phyloP scores from a whole-genome alignment of 208 protist genomes.

The Leishmania braziliensis region DNA sequence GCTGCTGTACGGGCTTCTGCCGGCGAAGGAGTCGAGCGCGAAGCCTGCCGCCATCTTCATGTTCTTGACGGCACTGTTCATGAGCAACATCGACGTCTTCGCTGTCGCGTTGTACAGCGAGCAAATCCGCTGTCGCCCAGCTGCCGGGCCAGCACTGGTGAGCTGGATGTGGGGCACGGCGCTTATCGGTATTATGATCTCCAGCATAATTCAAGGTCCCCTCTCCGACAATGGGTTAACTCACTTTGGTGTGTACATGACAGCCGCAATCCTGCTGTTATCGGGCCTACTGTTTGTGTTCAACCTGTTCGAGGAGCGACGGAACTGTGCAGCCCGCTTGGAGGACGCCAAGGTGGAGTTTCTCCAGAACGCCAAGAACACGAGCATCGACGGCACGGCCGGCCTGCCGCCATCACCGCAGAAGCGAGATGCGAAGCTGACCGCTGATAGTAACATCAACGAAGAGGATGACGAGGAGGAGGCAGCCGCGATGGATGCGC shows the following conservation, averaged over 20 bases:
- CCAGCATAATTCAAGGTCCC: constrained; percentile 47
- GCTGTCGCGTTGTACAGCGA: constrained; percentile 72
- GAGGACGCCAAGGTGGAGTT: constrained; percentile 38
- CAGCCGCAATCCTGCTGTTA: constrained; percentile 48
- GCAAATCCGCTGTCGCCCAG: constrained; percentile 47
- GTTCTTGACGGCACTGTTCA: constrained; percentile 53
- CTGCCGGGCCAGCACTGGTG: constrained; percentile 45
- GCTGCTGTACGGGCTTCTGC: constrained; percentile 54
- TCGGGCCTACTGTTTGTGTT: constrained; percentile 47
- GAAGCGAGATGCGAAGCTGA: background rate
- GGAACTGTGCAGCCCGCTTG: constrained; percentile 42
- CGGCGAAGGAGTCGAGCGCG: constrained; percentile 38
- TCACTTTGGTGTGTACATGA: constrained; percentile 47
- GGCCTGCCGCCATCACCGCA: background rate
- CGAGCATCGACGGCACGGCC: constrained; percentile 6
- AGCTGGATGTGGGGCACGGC: constrained; percentile 64
- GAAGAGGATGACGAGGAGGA: background rate
- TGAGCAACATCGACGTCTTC: constrained; percentile 71
- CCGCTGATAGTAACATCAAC: background rate
- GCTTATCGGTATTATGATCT: constrained; percentile 46
- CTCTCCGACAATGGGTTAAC: constrained; percentile 50
- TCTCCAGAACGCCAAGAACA: constrained; percentile 7
- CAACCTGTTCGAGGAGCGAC: constrained; percentile 64
- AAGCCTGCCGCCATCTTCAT: constrained; percentile 43
- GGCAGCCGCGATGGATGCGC: constrained; percentile 5